phyloP scores from a whole-genome alignment of 176 grass and related monocot genomes.

The Oryza australiensis region DNA sequence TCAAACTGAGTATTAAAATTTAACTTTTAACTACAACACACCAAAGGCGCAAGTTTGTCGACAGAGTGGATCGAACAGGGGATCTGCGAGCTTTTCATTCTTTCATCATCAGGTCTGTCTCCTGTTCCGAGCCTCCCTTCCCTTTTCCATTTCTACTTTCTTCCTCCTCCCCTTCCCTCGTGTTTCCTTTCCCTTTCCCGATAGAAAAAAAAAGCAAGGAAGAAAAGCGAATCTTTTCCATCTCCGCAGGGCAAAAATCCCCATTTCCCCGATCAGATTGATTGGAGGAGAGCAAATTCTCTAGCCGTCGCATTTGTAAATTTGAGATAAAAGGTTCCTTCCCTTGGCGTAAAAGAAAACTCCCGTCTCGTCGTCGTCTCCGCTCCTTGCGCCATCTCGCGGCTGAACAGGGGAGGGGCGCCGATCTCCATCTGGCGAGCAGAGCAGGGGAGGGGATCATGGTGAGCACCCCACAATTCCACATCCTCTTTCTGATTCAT shows the following conservation, averaged over 20 bases:
- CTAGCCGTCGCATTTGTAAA: neutral
- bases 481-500: no score
- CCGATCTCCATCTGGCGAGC: no score
- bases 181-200: neutral
- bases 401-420: no score
- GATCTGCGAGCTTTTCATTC: neutral
- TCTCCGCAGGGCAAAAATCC: neutral
- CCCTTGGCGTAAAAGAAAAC: no score
- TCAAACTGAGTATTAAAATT: no score
- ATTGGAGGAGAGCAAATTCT: neutral
- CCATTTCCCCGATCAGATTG: neutral
- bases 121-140: neutral
- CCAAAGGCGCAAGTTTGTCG: neutral
- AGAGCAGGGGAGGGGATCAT: no score
- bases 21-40: no score
- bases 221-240: conserved; percentile 24
- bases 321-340: no score
- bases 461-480: no score
- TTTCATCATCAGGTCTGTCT: neutral
- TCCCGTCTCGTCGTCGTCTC: no score
- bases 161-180: neutral
- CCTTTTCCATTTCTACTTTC: neutral
- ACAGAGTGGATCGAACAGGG: neutral
- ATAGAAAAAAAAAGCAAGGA: neutral
- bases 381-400: no score